phyloP scores from a whole-genome alignment of 176 grass and related monocot species.

The Eragrostis nindensis region DNA sequence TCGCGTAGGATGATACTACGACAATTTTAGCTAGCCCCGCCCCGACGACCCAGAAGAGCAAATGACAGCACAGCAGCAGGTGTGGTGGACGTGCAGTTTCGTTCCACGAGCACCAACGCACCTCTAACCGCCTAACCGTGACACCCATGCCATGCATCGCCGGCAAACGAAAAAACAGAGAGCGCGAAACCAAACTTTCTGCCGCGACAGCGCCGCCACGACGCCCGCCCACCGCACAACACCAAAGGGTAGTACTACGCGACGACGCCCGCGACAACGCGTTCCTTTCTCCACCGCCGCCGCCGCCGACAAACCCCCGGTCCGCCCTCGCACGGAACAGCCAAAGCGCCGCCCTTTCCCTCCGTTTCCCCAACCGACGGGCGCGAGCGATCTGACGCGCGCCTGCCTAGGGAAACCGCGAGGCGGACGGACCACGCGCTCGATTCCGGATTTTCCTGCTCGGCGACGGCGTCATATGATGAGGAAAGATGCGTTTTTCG shows the following conservation, averaged over 20 bases:
- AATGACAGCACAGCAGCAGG: too few species aligned
- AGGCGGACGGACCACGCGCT: constrained; percentile 9
- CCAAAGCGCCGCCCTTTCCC: too few species aligned
- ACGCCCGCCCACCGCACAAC: not conserved
- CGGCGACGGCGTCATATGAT: not conserved
- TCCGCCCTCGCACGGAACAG: constrained; percentile 9
- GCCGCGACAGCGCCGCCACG: constrained; percentile 21
- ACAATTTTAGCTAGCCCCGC: too few species aligned
- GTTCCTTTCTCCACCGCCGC: not conserved
- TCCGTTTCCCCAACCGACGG: too few species aligned
- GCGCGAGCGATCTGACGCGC: not conserved
- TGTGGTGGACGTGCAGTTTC: too few species aligned
- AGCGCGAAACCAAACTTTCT: not conserved
- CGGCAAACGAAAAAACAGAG: not conserved
- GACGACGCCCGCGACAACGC: too few species aligned
- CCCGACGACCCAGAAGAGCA: too few species aligned
- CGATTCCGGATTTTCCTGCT: not conserved
- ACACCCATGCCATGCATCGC: not conserved
- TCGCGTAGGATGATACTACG: too few species aligned
- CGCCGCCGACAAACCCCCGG: not conserved
- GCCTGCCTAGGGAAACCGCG: not conserved
- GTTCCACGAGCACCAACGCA: not conserved
- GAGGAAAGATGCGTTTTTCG: not conserved
- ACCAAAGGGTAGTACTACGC: not conserved
- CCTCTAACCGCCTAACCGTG: not conserved